Percentiles rank a stretch among this genome's conserved stretches.
phyloP scores from a whole-genome alignment of 2,329 filamentous ascomycete genomes.

The Metarhizium album region DNA sequence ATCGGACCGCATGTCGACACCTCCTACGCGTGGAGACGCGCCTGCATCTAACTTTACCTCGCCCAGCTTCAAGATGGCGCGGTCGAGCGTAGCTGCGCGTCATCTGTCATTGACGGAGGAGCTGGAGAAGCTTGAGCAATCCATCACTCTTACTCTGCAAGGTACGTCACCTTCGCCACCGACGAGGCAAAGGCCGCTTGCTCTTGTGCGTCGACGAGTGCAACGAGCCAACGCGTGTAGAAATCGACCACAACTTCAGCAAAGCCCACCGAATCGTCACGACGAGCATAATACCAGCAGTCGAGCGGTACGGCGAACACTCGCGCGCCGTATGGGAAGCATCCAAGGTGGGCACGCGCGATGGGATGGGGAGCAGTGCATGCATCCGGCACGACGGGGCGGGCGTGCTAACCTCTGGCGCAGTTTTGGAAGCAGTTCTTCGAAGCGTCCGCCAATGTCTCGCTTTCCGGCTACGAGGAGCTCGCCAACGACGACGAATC shows the following conservation, averaged over 20 bases:
- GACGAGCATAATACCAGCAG: constrained; percentile 79
- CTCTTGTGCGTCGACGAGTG: not conserved
- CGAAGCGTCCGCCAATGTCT: constrained; percentile 94
- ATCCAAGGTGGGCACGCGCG: constrained; percentile 59
- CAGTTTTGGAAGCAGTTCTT: constrained; percentile 99
- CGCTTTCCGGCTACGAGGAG: constrained; percentile 89
- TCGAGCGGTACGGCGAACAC: constrained; percentile 91
- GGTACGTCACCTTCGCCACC: constrained; percentile 35
- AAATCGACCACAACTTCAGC: constrained; percentile 98
- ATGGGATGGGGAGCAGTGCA: too few relatives aligned
- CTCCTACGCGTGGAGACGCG: constrained; percentile 4
- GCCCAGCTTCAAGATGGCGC: constrained; percentile 32
- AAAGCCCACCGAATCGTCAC: constrained; percentile 94
- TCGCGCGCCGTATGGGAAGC: constrained; percentile 94
- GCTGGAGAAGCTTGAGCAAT: constrained; percentile 90
- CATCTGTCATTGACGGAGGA: constrained; percentile 81
- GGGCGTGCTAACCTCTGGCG: not conserved
- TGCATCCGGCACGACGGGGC: too few relatives aligned
- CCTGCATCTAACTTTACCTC: not conserved
- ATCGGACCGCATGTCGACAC: not conserved
- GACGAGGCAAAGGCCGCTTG: not conserved
- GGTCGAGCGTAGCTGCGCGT: constrained; percentile 35
- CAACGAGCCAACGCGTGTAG: constrained; percentile 32
- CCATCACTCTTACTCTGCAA: constrained; percentile 91
- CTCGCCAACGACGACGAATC: constrained; percentile 56